A percentile compares a stretch with the other conserved stretches of the same genome.
Evolutionary conservation across 148 eudicot species (phyloP).

Genomic region (Rhododendron mucronatum): DNA sequence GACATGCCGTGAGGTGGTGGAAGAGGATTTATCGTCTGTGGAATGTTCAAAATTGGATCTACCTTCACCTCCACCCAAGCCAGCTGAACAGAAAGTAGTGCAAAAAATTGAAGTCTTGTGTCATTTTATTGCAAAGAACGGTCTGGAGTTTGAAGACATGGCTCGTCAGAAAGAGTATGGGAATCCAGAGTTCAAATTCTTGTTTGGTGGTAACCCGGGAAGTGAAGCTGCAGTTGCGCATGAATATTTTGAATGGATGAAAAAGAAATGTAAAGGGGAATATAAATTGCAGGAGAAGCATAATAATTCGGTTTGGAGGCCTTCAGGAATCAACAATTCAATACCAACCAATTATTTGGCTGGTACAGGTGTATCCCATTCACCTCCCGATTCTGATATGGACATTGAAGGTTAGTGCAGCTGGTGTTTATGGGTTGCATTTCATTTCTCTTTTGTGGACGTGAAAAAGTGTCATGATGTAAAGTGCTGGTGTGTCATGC

Average conservation of each 20-base stretch:
- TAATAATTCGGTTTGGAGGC: slow-evolving; percentile 16
- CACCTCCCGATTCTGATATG: slow-evolving; percentile 80
- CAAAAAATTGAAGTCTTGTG: slow-evolving; percentile 52
- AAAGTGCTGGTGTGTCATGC: not conserved
- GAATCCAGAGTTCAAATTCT: slow-evolving; percentile 55
- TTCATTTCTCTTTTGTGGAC: slow-evolving; percentile 5
- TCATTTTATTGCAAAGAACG: slow-evolving; percentile 54
- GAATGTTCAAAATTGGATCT: slow-evolving; percentile 26
- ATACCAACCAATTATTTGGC: slow-evolving; percentile 14
- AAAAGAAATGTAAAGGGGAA: slow-evolving; percentile 41
- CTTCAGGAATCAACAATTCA: slow-evolving; percentile 20
- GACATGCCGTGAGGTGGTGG: not conserved
- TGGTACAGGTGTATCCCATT: slow-evolving; percentile 30
- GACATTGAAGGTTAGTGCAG: slow-evolving; percentile 85
- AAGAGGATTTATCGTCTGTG: slow-evolving; percentile 11
- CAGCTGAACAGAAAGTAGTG: slow-evolving; percentile 38
- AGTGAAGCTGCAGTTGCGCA: slow-evolving; percentile 55
- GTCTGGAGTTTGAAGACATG: slow-evolving; percentile 53
- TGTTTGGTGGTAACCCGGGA: slow-evolving; percentile 63
- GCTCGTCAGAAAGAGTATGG: slow-evolving; percentile 50
- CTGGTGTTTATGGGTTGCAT: slow-evolving; percentile 10
- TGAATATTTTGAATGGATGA: slow-evolving; percentile 63
- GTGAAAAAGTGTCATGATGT: not conserved
- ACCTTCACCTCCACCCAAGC: slow-evolving; percentile 47
- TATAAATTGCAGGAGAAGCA: slow-evolving; percentile 21